Evolutionary conservation across 768 basidiomycete genomes (phyloP).

Genomic region (Tricholoma sp.): DNA sequence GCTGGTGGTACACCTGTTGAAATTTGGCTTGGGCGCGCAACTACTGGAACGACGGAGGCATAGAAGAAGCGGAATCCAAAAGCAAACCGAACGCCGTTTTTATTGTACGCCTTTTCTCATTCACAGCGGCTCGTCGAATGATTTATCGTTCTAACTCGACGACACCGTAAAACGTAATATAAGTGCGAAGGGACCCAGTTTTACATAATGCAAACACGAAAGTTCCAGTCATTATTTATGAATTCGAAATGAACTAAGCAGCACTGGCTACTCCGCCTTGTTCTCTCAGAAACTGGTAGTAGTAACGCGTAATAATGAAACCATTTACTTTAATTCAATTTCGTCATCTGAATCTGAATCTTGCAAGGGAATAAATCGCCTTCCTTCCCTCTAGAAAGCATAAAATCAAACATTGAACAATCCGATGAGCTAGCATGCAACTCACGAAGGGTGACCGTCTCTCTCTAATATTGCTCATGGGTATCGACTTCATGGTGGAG

Average conservation of each 20-base stretch:
- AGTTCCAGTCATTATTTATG: no score
- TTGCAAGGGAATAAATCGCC: conserved; percentile 43
- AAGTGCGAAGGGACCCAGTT: neutral
- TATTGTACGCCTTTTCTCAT: no score
- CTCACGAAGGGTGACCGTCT: conserved; percentile 24
- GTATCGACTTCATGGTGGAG: neutral
- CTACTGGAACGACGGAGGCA: neutral
- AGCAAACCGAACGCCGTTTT: no score
- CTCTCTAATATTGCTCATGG: conserved; percentile 11
- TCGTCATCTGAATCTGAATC: conserved; percentile 33
- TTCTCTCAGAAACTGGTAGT: neutral
- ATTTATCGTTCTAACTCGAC: no score
- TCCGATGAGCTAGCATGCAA: neutral
- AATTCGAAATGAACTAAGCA: neutral
- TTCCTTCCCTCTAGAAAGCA: conserved; percentile 34
- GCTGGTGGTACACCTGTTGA: conserved; percentile 63
- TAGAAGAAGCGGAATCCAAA: neutral
- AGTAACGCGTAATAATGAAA: no score
- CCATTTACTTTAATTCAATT: neutral
- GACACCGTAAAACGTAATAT: no score
- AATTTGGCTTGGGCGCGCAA: conserved; percentile 55
- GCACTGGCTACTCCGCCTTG: neutral
- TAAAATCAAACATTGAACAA: neutral
- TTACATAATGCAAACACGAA: neutral
- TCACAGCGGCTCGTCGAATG: no score